Conservation (phyloP, 768 basidiomycete species). For the Phylloporus scabripes region DNA sequence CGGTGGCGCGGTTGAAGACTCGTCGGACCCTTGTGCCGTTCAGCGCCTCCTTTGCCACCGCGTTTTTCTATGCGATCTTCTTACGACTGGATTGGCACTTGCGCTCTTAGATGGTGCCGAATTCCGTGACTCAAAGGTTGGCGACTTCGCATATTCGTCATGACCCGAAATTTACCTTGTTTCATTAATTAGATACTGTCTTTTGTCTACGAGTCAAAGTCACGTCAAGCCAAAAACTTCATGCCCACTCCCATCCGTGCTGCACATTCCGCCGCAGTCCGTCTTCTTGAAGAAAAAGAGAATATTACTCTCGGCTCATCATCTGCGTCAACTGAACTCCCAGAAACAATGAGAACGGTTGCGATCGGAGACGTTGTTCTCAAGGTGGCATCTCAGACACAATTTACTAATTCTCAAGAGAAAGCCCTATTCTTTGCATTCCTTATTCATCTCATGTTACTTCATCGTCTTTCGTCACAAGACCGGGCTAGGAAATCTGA, state of each 20-base stretch:
- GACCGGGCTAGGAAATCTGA: constrained; percentile 36
- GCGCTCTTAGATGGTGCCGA: constrained; percentile 48
- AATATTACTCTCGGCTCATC: background rate
- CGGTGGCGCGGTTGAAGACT: constrained; percentile 33
- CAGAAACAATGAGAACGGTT: background rate
- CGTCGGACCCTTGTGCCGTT: constrained; percentile 7
- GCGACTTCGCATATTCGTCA: background rate
- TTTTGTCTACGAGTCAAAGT: constrained; percentile 48
- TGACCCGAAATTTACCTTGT: background rate
- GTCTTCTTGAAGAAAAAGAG: constrained; percentile 4
- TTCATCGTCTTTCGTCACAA: constrained; percentile 33
- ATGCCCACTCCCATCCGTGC: constrained; percentile 7
- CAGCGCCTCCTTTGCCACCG: constrained; percentile 43
- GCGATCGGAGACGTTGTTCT: constrained; percentile 5
- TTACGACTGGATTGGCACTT: constrained; percentile 46
- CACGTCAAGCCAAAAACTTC: constrained; percentile 13
- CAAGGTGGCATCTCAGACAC: constrained; percentile 6
- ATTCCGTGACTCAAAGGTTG: constrained; percentile 61
- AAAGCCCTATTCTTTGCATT: constrained; percentile 32
- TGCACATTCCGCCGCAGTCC: constrained; percentile 7
- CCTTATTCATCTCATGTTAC: constrained; percentile 35
- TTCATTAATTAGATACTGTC: constrained; percentile 45
- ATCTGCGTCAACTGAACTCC: background rate
- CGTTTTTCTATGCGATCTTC: constrained; percentile 43
- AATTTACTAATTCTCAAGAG: constrained; percentile 4